Percentiles rank a stretch among this genome's conserved stretches.
phyloP scores from a whole-genome alignment of 179 eudicot genomes.

The Patellifolia procumbens region DNA sequence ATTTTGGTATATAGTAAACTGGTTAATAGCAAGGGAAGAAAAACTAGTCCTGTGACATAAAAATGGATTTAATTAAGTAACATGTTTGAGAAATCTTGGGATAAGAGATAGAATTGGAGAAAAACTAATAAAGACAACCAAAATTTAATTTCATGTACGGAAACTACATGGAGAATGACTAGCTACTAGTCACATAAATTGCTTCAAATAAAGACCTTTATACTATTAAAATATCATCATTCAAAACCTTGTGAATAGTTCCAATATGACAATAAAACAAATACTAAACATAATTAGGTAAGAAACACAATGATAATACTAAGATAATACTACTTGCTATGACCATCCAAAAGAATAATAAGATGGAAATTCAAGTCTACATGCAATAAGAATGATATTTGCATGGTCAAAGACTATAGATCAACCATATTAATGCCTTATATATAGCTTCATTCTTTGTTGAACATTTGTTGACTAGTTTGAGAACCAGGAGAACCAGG shows the following conservation, averaged over 20 bases:
- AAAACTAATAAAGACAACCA: too few species aligned
- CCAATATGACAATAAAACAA: neutral
- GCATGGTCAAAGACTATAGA: neutral
- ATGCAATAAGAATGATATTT: neutral
- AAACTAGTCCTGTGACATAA: too few species aligned
- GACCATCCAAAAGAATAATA: neutral
- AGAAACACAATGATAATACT: neutral
- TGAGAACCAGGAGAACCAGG: slow-evolving; percentile 3
- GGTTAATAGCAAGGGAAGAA: too few species aligned
- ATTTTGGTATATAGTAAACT: too few species aligned
- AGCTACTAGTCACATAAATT: neutral
- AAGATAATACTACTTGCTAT: neutral
- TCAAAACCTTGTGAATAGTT: neutral
- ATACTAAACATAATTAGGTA: neutral
- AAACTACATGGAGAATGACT: neutral
- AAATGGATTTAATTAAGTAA: too few species aligned
- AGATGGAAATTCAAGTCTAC: neutral
- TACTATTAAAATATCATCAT: neutral
- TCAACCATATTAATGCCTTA: neutral
- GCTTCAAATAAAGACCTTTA: neutral
- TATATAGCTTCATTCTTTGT: neutral
- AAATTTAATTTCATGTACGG: too few species aligned
- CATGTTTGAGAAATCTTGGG: too few species aligned
- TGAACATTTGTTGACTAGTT: neutral
- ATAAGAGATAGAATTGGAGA: too few species aligned